Percentiles rank a stretch among this genome's conserved stretches.
phyloP scores from a whole-genome alignment of 768 basidiomycete species.

The Rhizopogon sp. region DNA sequence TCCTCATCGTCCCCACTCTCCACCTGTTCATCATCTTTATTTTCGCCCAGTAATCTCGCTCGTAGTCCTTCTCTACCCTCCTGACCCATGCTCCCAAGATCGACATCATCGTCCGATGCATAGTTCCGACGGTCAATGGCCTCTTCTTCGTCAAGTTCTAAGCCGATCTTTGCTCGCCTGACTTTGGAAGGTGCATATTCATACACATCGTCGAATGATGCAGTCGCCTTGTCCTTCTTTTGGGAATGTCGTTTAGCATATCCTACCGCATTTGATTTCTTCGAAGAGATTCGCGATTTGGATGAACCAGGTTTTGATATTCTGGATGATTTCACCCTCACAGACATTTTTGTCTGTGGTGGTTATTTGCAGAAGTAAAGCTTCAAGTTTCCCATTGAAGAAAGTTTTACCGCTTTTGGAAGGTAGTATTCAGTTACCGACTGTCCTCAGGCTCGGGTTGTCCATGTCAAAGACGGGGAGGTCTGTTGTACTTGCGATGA shows the following conservation, averaged over 20 bases:
- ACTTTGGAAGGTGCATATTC: conserved; percentile 50
- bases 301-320: conserved; percentile 7
- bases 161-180: conserved; percentile 46
- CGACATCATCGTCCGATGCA: conserved; percentile 38
- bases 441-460: too few species aligned
- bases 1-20: conserved; percentile 79
- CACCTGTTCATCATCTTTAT: conserved; percentile 48
- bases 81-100: conserved; percentile 22
- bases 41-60: conserved; percentile 49
- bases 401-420: conserved; percentile 12
- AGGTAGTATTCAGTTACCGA: conserved; percentile 14
- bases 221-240: conserved; percentile 28
- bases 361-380: conserved; percentile 6
- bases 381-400: conserved; percentile 9
- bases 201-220: conserved; percentile 51
- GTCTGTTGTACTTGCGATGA: too few species aligned
- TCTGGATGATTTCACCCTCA: conserved; percentile 15
- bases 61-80: conserved; percentile 29
- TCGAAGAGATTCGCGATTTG: conserved; percentile 6
- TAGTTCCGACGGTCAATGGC: conserved; percentile 15
- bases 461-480: too few species aligned
- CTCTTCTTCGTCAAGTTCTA: conserved; percentile 58
- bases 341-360: not conserved
- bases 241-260: conserved; percentile 47
- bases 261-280: conserved; percentile 40